Evolutionary conservation across 2,329 filamentous ascomycete genomes (phyloP).

Genomic region (Clonostachys byssicola): DNA sequence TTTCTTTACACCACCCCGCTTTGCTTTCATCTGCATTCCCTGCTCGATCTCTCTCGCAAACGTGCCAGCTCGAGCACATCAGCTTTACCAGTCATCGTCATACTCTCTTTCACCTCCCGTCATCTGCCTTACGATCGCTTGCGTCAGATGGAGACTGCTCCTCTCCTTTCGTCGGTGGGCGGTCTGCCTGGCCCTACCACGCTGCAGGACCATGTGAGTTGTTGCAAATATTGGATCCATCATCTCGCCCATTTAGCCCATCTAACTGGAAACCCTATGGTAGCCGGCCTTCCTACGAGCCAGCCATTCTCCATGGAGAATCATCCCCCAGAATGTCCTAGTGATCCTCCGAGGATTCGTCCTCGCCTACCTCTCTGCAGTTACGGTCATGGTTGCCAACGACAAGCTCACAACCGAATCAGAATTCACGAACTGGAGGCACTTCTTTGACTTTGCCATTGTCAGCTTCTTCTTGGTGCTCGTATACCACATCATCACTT

Average conservation of each 20-base stretch:
- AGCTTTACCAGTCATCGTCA: too few relatives aligned
- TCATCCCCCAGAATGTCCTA: conserved; percentile 39
- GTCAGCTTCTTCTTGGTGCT: conserved; percentile 36
- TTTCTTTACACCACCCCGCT: not conserved
- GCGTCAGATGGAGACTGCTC: conserved; percentile 22
- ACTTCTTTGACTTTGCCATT: conserved; percentile 45
- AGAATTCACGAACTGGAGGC: conserved; percentile 29
- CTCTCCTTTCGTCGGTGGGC: conserved; percentile 21
- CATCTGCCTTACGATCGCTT: too few relatives aligned
- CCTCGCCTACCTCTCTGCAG: conserved; percentile 35
- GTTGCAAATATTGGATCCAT: not conserved
- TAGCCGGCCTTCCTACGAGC: conserved; percentile 47
- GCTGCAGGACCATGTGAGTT: conserved; percentile 28
- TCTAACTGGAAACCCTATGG: not conserved
- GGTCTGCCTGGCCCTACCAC: conserved; percentile 21
- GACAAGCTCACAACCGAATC: conserved; percentile 38
- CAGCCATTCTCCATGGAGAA: conserved; percentile 45
- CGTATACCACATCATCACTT: conserved; percentile 38
- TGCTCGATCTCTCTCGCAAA: too few relatives aligned
- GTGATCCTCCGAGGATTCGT: conserved; percentile 36
- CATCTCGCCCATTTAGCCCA: too few relatives aligned
- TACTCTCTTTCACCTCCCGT: too few relatives aligned
- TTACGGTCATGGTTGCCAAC: conserved; percentile 33
- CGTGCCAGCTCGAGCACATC: too few relatives aligned
- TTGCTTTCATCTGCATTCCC: not conserved